Base-by-base conservation (phyloP, 257 asterid genomes). In the Coffea eugenioides region DNA sequence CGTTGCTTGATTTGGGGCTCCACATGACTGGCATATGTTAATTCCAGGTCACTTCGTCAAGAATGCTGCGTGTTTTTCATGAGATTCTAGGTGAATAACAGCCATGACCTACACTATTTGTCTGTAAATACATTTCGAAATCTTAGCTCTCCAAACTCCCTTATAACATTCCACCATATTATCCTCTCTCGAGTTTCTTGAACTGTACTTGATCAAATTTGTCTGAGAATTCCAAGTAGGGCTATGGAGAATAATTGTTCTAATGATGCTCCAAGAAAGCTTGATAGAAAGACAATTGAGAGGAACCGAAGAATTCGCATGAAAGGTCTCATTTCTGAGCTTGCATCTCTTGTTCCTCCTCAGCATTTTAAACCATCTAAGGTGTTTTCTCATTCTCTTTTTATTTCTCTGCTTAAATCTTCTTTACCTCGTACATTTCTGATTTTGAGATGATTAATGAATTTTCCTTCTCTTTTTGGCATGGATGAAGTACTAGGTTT, bases 241-340 rank as follows among this genome's bases (percentile, higher is more conserved):
- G 23, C 0, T 14, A 77, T 67, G 80, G 74, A 77, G 61, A 57
- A 0, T 9, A 25, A 21, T 39, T 11, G 9, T 12, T 9, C 6
- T 34, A 39, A 18, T 0, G 39, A 34, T 67, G 9, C 25, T 59
- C 5, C 65, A 54, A 57, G 43, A 54, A 80, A 57, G 62, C 62
- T 25, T 21, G 86, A 80, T 36, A 57, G 86, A 49, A 80, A 80
- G 54, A 83, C 77, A 14, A 52, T 80, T 4, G 87, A 83, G 51
- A 83, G 79, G 64, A 83, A 80, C 64, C 54, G 86, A 56, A 83
- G 86, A 77, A 76, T 76, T 8, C 77, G 56, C 10, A 83, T 83
- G 87, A 83, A 83, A 71, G 18, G 7, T 70, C 84, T 83, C 18
- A 34, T 74, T 61, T 54, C 56, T 31, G 49, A 76, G 64, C 87